Conservation (phyloP, 2,329 filamentous ascomycete genomes). For the Pestalotiopsis fici region DNA sequence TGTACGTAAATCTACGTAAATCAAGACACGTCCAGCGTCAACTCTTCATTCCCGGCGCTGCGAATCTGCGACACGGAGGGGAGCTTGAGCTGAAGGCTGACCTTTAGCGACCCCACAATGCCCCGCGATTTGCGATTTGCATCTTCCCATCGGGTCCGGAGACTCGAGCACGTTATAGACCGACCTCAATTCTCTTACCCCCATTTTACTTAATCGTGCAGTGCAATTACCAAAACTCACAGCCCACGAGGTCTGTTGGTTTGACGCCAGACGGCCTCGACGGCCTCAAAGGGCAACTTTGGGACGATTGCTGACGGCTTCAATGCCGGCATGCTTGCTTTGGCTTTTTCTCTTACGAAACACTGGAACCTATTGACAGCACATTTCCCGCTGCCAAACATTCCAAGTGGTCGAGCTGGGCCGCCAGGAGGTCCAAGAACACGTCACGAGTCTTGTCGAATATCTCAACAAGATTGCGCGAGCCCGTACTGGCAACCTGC, state of each 20-base stretch:
- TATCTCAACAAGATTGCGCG: constrained; percentile 13
- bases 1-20: not conserved
- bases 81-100: not conserved
- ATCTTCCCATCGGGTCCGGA: constrained; percentile 3
- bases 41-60: not conserved
- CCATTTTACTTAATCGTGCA: constrained; percentile 34
- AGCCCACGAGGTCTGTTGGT: constrained; percentile 23
- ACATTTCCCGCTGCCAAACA: not conserved
- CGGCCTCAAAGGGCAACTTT: constrained; percentile 5
- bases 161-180: constrained; percentile 15
- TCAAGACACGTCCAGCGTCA: too few relatives aligned
- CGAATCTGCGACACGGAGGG: constrained; percentile 16
- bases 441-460: constrained; percentile 15
- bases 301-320: constrained; percentile 25
- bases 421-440: constrained; percentile 8
- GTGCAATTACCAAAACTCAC: constrained; percentile 1
- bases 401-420: constrained; percentile 3
- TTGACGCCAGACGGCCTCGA: constrained; percentile 24
- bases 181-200: constrained; percentile 26
- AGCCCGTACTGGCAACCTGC: not conserved
- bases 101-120: constrained; percentile 19
- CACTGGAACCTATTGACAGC: not conserved
- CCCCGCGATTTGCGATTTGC: constrained; percentile 21
- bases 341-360: constrained; percentile 9
- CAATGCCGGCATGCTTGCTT: constrained; percentile 10